Percentiles rank a stretch among this genome's conserved stretches.
Conservation (phyloP, 306 rosid genomes). For the Pterocarpus macrocarpus region DNA sequence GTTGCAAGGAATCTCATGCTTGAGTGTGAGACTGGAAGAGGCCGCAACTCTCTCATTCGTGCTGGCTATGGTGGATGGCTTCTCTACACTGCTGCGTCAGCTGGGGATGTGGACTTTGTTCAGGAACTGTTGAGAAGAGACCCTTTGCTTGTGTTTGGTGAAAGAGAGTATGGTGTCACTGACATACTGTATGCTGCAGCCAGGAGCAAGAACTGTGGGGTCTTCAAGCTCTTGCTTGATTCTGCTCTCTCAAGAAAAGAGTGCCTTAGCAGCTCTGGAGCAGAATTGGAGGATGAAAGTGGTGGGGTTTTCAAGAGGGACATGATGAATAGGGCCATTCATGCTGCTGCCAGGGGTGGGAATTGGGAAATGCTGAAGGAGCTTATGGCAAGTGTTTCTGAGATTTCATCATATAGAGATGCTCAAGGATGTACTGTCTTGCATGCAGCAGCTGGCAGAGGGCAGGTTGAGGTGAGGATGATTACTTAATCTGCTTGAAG, state of each 20-base stretch:
- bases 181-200: conserved; percentile 90
- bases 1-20: conserved; percentile 74
- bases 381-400: conserved; percentile 60
- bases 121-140: conserved; percentile 69
- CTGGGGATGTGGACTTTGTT: conserved; percentile 81
- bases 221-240: conserved; percentile 67
- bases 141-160: conserved; percentile 84
- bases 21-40: conserved; percentile 68
- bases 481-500: conserved; percentile 27
- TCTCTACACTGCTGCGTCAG: conserved; percentile 92
- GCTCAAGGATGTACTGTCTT: conserved; percentile 77
- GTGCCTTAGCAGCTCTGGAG: conserved; percentile 46
- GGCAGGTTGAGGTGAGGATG: conserved; percentile 81
- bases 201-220: conserved; percentile 78
- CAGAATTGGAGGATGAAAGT: conserved; percentile 53
- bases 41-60: conserved; percentile 71
- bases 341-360: conserved; percentile 96
- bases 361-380: conserved; percentile 76
- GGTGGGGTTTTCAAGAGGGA: conserved; percentile 69
- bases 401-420: conserved; percentile 71
- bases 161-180: conserved; percentile 93
- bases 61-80: conserved; percentile 99
- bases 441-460: conserved; percentile 89
- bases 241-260: conserved; percentile 64
- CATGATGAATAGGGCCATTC: conserved; percentile 84